Percentiles rank a stretch among this genome's conserved stretches.
phyloP scores from a whole-genome alignment of 2,329 filamentous ascomycete species.

The Talaromyces sp. region DNA sequence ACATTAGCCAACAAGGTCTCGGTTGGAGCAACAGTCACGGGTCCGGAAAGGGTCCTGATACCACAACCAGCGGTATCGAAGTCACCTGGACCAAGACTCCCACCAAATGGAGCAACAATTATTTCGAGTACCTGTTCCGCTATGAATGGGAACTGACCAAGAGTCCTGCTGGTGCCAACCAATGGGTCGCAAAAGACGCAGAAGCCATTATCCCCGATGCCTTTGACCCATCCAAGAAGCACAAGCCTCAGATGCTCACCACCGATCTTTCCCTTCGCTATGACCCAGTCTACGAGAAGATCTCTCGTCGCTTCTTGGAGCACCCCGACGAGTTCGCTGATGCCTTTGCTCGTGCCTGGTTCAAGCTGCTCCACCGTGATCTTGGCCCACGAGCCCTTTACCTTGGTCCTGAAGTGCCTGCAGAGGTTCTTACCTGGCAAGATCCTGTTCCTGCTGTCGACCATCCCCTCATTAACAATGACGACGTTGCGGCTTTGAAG shows the following conservation, averaged over 20 bases:
- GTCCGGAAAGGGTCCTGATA: constrained; percentile 65
- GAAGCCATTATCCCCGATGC: constrained; percentile 68
- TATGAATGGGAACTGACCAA: constrained; percentile 75
- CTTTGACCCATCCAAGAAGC: constrained; percentile 68
- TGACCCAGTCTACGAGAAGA: constrained; percentile 72
- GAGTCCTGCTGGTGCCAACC: constrained; percentile 71
- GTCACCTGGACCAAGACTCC: constrained; percentile 77
- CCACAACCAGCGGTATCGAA: constrained; percentile 74
- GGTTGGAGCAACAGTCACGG: constrained; percentile 67
- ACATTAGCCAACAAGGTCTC: constrained; percentile 64
- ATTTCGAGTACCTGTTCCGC: constrained; percentile 72
- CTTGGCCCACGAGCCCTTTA: constrained; percentile 69
- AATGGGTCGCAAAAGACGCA: constrained; percentile 70
- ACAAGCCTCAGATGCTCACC: constrained; percentile 71
- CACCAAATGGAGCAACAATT: constrained; percentile 71
- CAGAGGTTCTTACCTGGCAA: constrained; percentile 69
- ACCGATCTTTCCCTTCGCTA: constrained; percentile 69
- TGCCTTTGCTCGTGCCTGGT: constrained; percentile 72
- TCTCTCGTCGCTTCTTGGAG: constrained; percentile 65
- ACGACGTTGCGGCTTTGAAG: constrained; percentile 65
- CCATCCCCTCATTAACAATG: constrained; percentile 58
- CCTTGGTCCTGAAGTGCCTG: constrained; percentile 70
- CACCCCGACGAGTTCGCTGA: constrained; percentile 67
- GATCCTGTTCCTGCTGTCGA: constrained; percentile 64
- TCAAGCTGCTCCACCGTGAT: constrained; percentile 79